These are phyloP conservation scores for Cinchona pubescens DNA, from an alignment of 257 asterid species.

Conservation along the genomic window DNA sequence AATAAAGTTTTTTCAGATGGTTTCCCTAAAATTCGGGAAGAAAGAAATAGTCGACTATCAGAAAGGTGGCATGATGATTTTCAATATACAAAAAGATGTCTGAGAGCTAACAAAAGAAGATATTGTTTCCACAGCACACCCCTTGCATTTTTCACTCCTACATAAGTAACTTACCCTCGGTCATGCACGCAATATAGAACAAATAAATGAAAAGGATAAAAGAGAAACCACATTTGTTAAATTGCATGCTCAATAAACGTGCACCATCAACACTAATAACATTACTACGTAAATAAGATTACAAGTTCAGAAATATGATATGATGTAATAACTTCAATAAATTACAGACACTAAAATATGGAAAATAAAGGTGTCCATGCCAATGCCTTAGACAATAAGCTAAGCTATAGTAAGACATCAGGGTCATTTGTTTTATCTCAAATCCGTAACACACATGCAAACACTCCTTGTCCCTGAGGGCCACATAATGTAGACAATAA, in stretches of 20 bases:
- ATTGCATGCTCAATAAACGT: background rate
- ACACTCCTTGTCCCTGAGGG: background rate
- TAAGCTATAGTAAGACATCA: no score
- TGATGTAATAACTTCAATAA: no score
- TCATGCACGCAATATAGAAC: background rate
- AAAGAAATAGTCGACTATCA: background rate
- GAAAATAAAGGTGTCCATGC: no score
- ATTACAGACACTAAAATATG: no score
- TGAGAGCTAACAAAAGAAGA: background rate
- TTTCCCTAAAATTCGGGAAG: background rate
- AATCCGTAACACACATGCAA: background rate
- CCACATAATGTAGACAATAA: background rate
- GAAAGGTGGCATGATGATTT: no score
- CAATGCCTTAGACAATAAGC: background rate
- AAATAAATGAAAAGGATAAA: background rate
- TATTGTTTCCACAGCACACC: background rate
- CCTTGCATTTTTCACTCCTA: background rate
- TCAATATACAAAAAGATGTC: background rate
- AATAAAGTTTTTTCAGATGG: no score
- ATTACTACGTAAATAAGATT: background rate
- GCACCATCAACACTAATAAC: background rate
- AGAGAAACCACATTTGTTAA: background rate
- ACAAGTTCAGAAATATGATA: background rate
- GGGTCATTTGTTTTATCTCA: no score
- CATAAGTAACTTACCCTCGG: background rate